Percentiles rank a stretch among this genome's conserved stretches.
Conservation (phyloP, 2,329 filamentous ascomycete genomes). For the Paramyrothecium sp. region DNA sequence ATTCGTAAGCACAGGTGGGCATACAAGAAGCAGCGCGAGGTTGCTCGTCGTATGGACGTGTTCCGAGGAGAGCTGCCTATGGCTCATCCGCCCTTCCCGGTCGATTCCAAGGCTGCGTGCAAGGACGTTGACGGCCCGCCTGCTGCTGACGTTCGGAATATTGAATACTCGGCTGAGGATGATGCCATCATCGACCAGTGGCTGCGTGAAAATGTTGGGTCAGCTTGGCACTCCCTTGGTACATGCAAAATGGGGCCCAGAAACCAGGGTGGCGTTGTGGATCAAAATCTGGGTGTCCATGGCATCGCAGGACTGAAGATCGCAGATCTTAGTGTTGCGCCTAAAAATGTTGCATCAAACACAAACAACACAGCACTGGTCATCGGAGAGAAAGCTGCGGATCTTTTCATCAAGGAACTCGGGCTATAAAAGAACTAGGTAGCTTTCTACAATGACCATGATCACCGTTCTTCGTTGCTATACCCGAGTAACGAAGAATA, state of each 20-base stretch:
- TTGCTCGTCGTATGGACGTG: neutral
- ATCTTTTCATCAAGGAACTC: slow-evolving; percentile 37
- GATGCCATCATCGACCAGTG: slow-evolving; percentile 46
- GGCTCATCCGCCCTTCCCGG: neutral
- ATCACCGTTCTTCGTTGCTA: too few relatives aligned
- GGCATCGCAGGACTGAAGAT: slow-evolving; percentile 40
- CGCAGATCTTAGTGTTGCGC: slow-evolving; percentile 35
- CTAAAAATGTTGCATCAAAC: slow-evolving; percentile 42
- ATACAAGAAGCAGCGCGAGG: slow-evolving; percentile 59
- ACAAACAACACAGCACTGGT: slow-evolving; percentile 47
- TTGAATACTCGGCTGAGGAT: slow-evolving; percentile 50
- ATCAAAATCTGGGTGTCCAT: slow-evolving; percentile 36
- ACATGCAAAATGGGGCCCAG: slow-evolving; percentile 44
- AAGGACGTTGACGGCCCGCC: slow-evolving; percentile 30
- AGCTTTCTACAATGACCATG: too few relatives aligned
- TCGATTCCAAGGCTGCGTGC: neutral
- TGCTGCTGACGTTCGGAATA: slow-evolving; percentile 26
- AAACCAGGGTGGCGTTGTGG: slow-evolving; percentile 36
- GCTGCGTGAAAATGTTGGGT: slow-evolving; percentile 36
- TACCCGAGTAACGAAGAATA: too few relatives aligned
- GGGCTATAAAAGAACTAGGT: slow-evolving; percentile 11
- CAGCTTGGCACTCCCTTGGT: slow-evolving; percentile 45
- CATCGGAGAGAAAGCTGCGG: slow-evolving; percentile 46
- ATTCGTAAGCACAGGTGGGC: slow-evolving; percentile 23
- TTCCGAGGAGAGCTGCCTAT: neutral